Evolutionary conservation across 495 filamentous ascomycete species (phyloP), one percentile per base, ranked within the genome.

Genomic region (Tuber indicum): DNA sequence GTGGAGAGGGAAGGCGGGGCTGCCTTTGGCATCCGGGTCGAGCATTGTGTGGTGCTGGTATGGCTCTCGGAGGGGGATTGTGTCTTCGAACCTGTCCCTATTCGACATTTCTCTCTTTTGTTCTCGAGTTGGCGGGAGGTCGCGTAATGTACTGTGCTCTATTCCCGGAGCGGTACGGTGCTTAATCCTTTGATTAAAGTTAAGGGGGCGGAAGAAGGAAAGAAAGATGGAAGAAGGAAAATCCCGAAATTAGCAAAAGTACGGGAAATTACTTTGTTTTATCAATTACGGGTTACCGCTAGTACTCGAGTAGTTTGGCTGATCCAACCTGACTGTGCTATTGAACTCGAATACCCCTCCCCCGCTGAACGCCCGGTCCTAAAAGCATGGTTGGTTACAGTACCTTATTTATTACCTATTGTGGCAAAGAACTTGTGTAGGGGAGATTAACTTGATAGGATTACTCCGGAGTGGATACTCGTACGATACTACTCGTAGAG

Each of bases 1-100:
- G 46, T 42, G 77, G 3, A 80, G 41, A 5, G 70, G 77, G 43
- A 80, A 80, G 26, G 58, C 14, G 71, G 74, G 3, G 44, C 41
- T 17, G 52, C 36, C 8, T 76, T 76, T 66, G 3, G 14, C 1
- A 14, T 36, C 32, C 26, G 12, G 26, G 58, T 66, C 58, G 58
- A 6, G 26, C 58, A 66, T 66, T 8, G 58, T 66, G 26, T 6
- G 26, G 12, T 66, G 58, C 14, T 36, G 26, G 58, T 16, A 14
- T 26, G 58, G 58, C 26, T 26, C 26, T 66, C 26, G 58, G 58
- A 66, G 58, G 14, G 58, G 58, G 26, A 66, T 66, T 36, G 58
- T 66, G 26, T 66, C 58, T 66, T 66, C 58, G 58, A 1, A 19
- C 58, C 58, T 36, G 58, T 32, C 26, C 36, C 5, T 36, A 17